Percentiles rank a stretch among this genome's conserved stretches.
Conservation (phyloP, 495 filamentous ascomycete genomes). For the Talaromyces borbonicus region DNA sequence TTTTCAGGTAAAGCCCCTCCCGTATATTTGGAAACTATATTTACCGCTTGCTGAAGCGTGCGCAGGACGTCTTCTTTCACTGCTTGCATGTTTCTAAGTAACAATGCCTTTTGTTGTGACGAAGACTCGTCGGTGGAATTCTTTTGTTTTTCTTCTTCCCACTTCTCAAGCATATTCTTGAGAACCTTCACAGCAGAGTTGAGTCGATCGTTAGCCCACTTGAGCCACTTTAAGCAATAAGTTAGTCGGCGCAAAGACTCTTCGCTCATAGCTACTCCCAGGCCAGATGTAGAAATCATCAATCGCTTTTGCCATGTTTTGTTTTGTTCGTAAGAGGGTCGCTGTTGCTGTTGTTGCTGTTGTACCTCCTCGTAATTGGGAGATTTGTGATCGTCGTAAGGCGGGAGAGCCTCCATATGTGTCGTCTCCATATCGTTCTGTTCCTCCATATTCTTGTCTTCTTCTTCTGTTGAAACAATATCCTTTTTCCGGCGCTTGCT, state of each 20-base stretch:
- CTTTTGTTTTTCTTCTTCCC: constrained; percentile 41
- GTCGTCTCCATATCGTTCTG: constrained; percentile 34
- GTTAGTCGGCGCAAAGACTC: constrained; percentile 67
- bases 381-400: constrained; percentile 67
- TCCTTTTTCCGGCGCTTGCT: constrained; percentile 58
- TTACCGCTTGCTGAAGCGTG: constrained; percentile 65
- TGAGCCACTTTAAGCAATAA: constrained; percentile 67
- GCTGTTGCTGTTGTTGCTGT: constrained; percentile 15
- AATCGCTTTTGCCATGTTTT: constrained; percentile 66
- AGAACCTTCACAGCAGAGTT: constrained; percentile 58
- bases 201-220: constrained; percentile 66
- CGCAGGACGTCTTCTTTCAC: constrained; percentile 65
- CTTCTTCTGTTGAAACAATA: constrained; percentile 12
- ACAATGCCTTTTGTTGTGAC: constrained; percentile 30
- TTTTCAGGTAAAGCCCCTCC: constrained; percentile 80
- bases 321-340: constrained; percentile 10
- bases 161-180: constrained; percentile 62
- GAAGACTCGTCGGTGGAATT: constrained; percentile 12
- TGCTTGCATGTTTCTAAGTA: constrained; percentile 51
- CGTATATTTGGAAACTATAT: constrained; percentile 72
- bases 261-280: constrained; percentile 81
- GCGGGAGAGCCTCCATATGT: constrained; percentile 59
- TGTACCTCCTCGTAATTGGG: constrained; percentile 56
- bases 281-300: constrained; percentile 71
- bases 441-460: constrained; percentile 26